Base-by-base conservation (phyloP, 202 grass and related monocot genomes). In the Alloteropsis angusta region DNA sequence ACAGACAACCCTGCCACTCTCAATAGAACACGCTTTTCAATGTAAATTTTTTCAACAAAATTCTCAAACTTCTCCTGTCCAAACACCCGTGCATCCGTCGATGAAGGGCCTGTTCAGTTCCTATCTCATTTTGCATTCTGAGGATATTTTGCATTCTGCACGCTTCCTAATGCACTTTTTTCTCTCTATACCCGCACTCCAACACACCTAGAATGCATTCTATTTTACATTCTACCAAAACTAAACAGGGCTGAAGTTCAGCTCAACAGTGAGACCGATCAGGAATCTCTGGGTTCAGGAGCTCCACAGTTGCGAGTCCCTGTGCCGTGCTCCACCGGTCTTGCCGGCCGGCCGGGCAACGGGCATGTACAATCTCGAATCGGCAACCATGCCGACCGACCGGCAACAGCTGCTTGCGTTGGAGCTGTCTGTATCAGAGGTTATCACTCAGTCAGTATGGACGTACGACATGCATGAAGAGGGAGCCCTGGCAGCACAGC, bases 231-330 rank as follows among this genome's bases (percentile, higher is more conserved):
- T n/a, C n/a, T n/a, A n/a, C n/a, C n/a, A n/a, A n/a, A n/a, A n/a
- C n/a, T n/a, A n/a, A n/a, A n/a, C n/a, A n/a, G n/a, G n/a, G n/a
- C n/a, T n/a, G n/a, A 41, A 47, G 52, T 7, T 60, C 10, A 76
- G 26, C 18, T 62, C n/a, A 45, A 65, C 49, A 57, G 48, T 48
- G 32, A 34, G 68, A 13, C 36, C 43, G 26, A 16, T 36, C 45
- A 63, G 17, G 66, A 70, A 70, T 49, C 66, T 49, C 66, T 49
- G 15, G 43, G 28, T 32, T 46, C 45, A 46, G 32, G 7, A 23
- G 11, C 7, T 14, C 57, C 26, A 79, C 75, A 85, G 57, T 65
- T n/a, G 19, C 82, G 45, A 45, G 46, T 45, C 55, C 72, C 44
- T 39, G 37, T 52, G 36, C 44, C 56, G 56, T 52, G 35, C n/a